These are phyloP conservation scores for Hyaloscypha bicolor DNA, from an alignment of 495 filamentous ascomycete genomes.

Conservation along the genomic window DNA sequence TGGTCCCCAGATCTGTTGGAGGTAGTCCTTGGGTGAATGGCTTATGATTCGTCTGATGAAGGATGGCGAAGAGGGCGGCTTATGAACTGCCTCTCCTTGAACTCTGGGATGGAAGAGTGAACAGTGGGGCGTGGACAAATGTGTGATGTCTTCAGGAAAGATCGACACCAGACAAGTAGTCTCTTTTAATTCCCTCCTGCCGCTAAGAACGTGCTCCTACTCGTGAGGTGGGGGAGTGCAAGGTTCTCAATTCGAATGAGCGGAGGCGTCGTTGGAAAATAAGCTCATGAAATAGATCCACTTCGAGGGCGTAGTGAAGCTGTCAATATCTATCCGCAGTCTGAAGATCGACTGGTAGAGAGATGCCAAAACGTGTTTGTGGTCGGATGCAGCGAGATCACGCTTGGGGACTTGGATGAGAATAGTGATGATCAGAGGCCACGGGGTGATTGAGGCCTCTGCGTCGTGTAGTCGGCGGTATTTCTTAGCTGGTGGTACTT, in stretches of 20 bases:
- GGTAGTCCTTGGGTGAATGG: neutral
- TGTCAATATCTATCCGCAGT: conserved; percentile 26
- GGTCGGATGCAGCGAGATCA: neutral
- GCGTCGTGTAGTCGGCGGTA: conserved; percentile 1
- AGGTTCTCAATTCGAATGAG: conserved; percentile 1
- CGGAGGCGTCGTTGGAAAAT: conserved; percentile 14
- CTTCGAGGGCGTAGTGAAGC: conserved; percentile 21
- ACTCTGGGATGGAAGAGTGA: conserved; percentile 12
- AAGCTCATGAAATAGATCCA: conserved; percentile 24
- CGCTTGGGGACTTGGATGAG: neutral
- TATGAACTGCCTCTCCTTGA: neutral
- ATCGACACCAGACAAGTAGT: conserved; percentile 28
- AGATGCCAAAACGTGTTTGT: conserved; percentile 9
- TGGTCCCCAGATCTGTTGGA: conserved; percentile 12
- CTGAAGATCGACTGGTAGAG: conserved; percentile 23
- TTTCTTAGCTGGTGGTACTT: conserved; percentile 1
- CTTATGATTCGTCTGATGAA: conserved; percentile 19
- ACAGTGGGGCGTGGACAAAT: conserved; percentile 8
- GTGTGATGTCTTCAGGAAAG: conserved; percentile 26
- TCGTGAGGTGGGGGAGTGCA: conserved; percentile 15
- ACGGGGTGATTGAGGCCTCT: neutral
- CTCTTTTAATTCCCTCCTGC: conserved; percentile 3
- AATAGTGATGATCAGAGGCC: conserved; percentile 16
- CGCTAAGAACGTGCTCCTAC: conserved; percentile 18
- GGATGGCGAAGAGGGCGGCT: conserved; percentile 13